Evolutionary conservation across 2,329 filamentous ascomycete genomes (phyloP).

Genomic region (Westerdykella aurantiaca): DNA sequence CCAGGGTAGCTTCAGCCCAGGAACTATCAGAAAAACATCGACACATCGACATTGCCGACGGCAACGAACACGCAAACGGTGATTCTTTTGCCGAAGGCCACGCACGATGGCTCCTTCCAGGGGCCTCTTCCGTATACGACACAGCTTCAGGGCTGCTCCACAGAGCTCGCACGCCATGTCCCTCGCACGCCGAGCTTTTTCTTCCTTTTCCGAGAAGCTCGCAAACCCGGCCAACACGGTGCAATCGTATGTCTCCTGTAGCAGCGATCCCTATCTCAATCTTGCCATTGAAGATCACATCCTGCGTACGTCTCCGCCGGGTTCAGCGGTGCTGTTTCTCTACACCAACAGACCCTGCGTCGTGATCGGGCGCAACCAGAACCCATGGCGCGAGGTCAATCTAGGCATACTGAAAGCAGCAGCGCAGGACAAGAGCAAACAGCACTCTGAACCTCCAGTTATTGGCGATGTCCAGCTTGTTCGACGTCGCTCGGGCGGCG

Average conservation of each 20-base stretch:
- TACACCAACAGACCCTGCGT: conserved; percentile 85
- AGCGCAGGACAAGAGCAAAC: conserved; percentile 13
- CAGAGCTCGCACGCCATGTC: not conserved
- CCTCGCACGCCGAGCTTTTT: conserved; percentile 6
- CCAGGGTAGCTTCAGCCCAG: too few relatives aligned
- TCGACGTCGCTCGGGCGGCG: conserved; percentile 79
- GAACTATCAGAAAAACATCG: too few relatives aligned
- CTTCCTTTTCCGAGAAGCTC: conserved; percentile 27
- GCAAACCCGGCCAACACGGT: conserved; percentile 31
- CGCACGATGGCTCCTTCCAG: conserved; percentile 8
- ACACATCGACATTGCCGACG: too few relatives aligned
- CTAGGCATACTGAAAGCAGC: conserved; percentile 54
- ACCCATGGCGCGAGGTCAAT: conserved; percentile 91
- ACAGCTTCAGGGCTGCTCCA: not conserved
- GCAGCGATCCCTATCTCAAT: conserved; percentile 75
- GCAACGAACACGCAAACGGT: too few relatives aligned
- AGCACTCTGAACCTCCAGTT: conserved; percentile 32
- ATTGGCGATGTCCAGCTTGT: conserved; percentile 58
- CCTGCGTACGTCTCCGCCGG: conserved; percentile 63
- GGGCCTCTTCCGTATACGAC: conserved; percentile 2
- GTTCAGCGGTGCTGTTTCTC: conserved; percentile 74
- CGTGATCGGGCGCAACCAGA: conserved; percentile 93
- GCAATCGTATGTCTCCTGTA: conserved; percentile 47
- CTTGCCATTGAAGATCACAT: conserved; percentile 91
- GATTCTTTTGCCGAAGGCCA: not conserved